Evolutionary conservation across 371 early-diverging fungal genomes (phyloP), one percentile per base, ranked within the genome.

Genomic region (Fennellomyces sp.): DNA sequence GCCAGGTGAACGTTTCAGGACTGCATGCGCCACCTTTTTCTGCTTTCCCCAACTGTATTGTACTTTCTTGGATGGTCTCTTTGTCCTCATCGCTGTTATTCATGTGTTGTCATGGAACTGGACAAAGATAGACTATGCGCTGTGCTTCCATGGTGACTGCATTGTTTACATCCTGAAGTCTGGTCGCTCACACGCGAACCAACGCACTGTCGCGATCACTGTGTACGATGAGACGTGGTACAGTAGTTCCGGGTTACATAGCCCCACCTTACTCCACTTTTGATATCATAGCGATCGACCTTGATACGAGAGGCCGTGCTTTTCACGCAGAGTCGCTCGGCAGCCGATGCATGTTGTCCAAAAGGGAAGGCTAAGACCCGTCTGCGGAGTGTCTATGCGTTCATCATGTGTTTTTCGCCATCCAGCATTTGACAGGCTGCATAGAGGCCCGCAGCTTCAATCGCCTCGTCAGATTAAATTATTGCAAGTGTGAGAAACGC

Each of bases 321-420:
- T 39, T 17, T n/a, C 39, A n/a, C n/a, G n/a, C n/a, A n/a, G n/a
- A n/a, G n/a, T n/a, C n/a, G n/a, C n/a, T n/a, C n/a, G n/a, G n/a
- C n/a, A n/a, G n/a, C n/a, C n/a, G n/a, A n/a, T n/a, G n/a, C n/a
- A n/a, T n/a, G n/a, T n/a, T n/a, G n/a, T n/a, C n/a, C n/a, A n/a
- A n/a, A n/a, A n/a, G n/a, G n/a, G n/a, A n/a, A n/a, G n/a, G n/a
- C n/a, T n/a, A n/a, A n/a, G n/a, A n/a, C n/a, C n/a, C n/a, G n/a
- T n/a, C n/a, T 45, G 4, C 45, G 1, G 45, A 23, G 51, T 50
- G 30, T 23, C 31, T 31, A 50, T 50, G 28, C 51, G 31, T 15
- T 50, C 51, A 29, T 50, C 30, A 31, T 50, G 51, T 50, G 28
- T 50, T 50, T 50, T 31, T 31, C 51, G 31, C 31, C 31, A 50